A percentile compares a stretch with the other conserved stretches of the same genome.
phyloP scores from a whole-genome alignment of 2,329 filamentous ascomycete species.

The Ophiostoma montium region DNA sequence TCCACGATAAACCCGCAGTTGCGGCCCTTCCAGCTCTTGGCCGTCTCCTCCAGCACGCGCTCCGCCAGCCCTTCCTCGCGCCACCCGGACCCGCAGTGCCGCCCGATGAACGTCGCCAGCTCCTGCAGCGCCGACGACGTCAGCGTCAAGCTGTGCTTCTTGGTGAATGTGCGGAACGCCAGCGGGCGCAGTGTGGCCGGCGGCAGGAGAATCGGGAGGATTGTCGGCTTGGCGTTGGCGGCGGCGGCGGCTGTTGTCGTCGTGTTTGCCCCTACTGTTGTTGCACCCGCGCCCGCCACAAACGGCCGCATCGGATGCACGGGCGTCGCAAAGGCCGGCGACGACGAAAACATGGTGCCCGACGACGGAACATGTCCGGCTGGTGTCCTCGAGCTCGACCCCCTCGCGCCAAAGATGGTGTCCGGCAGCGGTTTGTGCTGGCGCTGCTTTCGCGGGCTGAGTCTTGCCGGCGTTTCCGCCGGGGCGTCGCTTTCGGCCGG shows the following conservation, averaged over 20 bases:
- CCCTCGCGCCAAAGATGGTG: conserved; percentile 23
- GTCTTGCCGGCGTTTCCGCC: conserved; percentile 6
- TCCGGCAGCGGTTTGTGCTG: conserved; percentile 20
- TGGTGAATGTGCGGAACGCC: conserved; percentile 91
- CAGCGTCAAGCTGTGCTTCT: conserved; percentile 90
- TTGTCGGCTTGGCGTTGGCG: conserved; percentile 35
- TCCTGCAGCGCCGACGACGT: conserved; percentile 75
- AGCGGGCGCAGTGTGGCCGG: conserved; percentile 76
- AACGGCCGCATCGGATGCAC: conserved; percentile 62
- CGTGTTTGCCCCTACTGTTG: conserved; percentile 70
- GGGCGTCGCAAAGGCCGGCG: conserved; percentile 79
- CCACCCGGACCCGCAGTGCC: conserved; percentile 92
- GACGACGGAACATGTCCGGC: conserved; percentile 16
- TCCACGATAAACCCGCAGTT: conserved; percentile 87
- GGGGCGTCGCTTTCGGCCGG: conserved; percentile 10
- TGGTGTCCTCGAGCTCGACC: conserved; percentile 7
- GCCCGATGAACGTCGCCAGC: conserved; percentile 78
- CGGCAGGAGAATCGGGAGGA: conserved; percentile 80
- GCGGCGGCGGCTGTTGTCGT: conserved; percentile 68
- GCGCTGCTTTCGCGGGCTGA: conserved; percentile 17
- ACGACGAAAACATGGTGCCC: conserved; percentile 69
- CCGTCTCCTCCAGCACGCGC: conserved; percentile 80
- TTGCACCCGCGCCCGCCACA: conserved; percentile 30
- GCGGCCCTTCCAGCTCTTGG: conserved; percentile 79
- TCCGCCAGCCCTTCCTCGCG: conserved; percentile 89